Evolutionary conservation across 257 asterid species (phyloP), one percentile per base, ranked within the genome.

Genomic region (Solanum medicagineum): DNA sequence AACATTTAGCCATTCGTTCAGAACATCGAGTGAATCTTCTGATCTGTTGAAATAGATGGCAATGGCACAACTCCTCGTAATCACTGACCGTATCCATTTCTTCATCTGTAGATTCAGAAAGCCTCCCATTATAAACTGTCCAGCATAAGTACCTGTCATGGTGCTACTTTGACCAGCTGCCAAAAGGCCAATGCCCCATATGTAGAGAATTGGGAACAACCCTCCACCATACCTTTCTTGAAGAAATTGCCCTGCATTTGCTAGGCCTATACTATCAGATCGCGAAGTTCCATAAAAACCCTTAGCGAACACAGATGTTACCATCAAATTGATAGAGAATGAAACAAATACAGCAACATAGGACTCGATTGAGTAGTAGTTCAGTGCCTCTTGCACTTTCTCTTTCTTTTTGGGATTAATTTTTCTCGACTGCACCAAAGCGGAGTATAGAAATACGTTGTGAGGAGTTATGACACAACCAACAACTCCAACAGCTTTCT

Each of bases 161-260:
- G 97, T 94, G 89, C 97, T 93, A 80, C 97, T 94, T 88, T 93
- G 97, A 42, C 97, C 98, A 7, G 98, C 98, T 29, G 97, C 94
- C 13, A 93, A 90, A 32, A 94, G 92, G 16, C 98, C 98, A 3
- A 94, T 62, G 8, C 94, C 95, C 97, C 95, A 94, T 1, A 94
- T 93, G 89, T 93, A 93, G 0, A 93, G 90, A 59, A 94, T 88
- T 5, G 95, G 95, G 44, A 93, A 87, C 17, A 86, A 36, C 49
- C 94, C 92, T 8, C 93, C 91, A 2, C 97, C 95, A 24, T 93
- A 94, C 49, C 95, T 90, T 81, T 88, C 77, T 80, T 94, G 89
- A 66, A 94, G 98, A 83, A 87, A 92, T 51, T 91, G 89, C 7
- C 95, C 98, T 0, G 98, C 95, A 54, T 94, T 94, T 56, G 89